Evolutionary conservation across 139 green algal genomes (phyloP), one percentile per base, ranked within the genome.

Genomic region (Chlorella sp.): DNA sequence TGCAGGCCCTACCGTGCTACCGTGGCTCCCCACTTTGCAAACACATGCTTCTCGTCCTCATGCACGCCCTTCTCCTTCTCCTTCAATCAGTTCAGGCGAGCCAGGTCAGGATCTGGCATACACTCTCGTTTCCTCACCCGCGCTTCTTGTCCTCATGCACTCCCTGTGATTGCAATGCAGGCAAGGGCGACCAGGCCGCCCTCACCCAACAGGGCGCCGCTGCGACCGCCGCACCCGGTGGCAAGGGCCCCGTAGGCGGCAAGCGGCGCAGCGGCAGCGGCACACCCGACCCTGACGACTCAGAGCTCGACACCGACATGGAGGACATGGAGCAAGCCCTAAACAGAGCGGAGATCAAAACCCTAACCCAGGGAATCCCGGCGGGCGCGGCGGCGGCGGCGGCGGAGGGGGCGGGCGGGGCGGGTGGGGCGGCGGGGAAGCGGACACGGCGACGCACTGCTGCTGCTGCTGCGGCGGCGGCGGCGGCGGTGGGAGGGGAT

Each of bases 291-390:
- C 17, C 10, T 55, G 42, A 17, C 1, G 65, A 60, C 26, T 26
- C 65, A 26, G 65, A 71, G 2, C 49, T 61, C 2, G 49, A 36
- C 31, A 23, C 49, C 17, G 75, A 80, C 31, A 62, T 76, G 62
- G 60, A 42, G 22, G 75, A 80, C 32, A 72, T 80, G 30, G 69
- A 80, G 20, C 69, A 69, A 33, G 75, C 27, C 35, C 31, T 24
- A 2, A 20, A 2, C 32, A 32, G 22, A 26, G 3, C 1, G 35
- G 29, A 23, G n/a, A 30, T 50, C 1, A 50, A 27, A 5, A 35
- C 2, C 10, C 33, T 60, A 33, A 33, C 32, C 14, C 4, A n/a
- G 23, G 59, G 5, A 4, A 64, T 55, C 10, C 10, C 27, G 29
- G 22, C 30, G 6, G 6, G 5, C 5, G 30, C 62, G 1, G 0